Evolutionary conservation across 2,329 filamentous ascomycete genomes (phyloP), one percentile per base, ranked within the genome.

Genomic region (Stemphylium beticola): DNA sequence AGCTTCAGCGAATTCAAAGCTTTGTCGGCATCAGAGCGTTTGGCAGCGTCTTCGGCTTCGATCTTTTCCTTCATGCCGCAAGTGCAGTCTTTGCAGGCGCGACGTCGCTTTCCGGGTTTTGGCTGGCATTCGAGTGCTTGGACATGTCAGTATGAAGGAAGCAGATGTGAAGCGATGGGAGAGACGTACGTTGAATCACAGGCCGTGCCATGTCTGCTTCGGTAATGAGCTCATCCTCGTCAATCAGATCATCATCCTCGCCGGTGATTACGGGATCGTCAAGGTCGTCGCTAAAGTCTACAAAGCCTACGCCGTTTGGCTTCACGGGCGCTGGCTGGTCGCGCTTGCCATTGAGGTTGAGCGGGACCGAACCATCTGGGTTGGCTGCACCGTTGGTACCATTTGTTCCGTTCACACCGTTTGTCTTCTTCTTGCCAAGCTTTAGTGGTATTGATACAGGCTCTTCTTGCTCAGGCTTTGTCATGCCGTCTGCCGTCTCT

Each of bases 61-160:
- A 98, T 78, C 57, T 89, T 87, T 74, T 95, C 86, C 20, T 93
- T 92, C 22, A 99, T 86, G 45, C 95, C 95, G 73, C 95, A 99
- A 8, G 91, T 93, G 81, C 95, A 99, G 80, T 99, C 95, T 79
- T 99, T 98, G 83, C 95, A 99, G 53, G 95, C 92, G 58, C 93
- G 88, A 50, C 93, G 89, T 65, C 93, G 88, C 81, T 96, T 96
- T 54, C 91, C 92, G 39, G 88, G 83, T 78, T 95, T 91, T 42
- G 93, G 93, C 55, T 88, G 86, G 76, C 95, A 99, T 73, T 96
- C 91, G 22, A 88, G 85, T 47, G 95, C 93, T 91, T 61, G 15
- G 22, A 32, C 36, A 55, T 49, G 37, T 49, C 41, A 49, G 46
- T 20, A 1, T 11, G 4, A 33, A 66, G 57, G 50, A 47, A 34